Percentiles rank a stretch among this genome's conserved stretches.
Evolutionary conservation across 1,284 basidiomycete genomes (phyloP).

Genomic region (Malassezia japonica): DNA sequence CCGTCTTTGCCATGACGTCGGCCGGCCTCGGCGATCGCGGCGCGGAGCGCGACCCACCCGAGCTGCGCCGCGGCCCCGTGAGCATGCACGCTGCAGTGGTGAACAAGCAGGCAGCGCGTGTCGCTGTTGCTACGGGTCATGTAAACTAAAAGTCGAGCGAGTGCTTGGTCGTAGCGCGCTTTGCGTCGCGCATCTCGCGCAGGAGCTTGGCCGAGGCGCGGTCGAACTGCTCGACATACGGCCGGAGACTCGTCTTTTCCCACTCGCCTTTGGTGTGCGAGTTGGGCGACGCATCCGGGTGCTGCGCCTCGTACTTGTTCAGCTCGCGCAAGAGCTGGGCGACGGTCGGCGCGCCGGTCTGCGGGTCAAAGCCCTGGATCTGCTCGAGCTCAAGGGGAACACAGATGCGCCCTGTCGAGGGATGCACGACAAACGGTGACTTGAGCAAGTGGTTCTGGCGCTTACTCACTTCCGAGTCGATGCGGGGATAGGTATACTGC

Average conservation of each 20-base stretch:
- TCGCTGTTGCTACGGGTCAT: not conserved
- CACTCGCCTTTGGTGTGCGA: slow-evolving; percentile 50
- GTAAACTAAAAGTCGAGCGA: slow-evolving; percentile 1
- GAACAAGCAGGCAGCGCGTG: slow-evolving; percentile 10
- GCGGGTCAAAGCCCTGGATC: slow-evolving; percentile 79
- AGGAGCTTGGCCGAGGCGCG: slow-evolving; percentile 56
- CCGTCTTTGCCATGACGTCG: slow-evolving; percentile 9
- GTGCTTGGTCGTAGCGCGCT: slow-evolving; percentile 10
- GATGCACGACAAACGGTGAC: slow-evolving; percentile 92
- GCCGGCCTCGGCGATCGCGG: slow-evolving; percentile 5
- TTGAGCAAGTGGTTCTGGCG: slow-evolving; percentile 96
- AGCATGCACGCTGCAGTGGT: slow-evolving; percentile 11
- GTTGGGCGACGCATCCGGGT: slow-evolving; percentile 31
- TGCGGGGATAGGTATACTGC: slow-evolving; percentile 89
- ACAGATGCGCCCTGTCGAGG: slow-evolving; percentile 88
- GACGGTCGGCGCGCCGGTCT: slow-evolving; percentile 68
- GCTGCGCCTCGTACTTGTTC: slow-evolving; percentile 52
- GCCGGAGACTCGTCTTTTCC: slow-evolving; percentile 59
- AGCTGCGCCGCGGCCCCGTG: slow-evolving; percentile 7
- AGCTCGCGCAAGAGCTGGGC: slow-evolving; percentile 71
- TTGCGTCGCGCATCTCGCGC: slow-evolving; percentile 32
- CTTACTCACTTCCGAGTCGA: slow-evolving; percentile 94
- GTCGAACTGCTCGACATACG: slow-evolving; percentile 83
- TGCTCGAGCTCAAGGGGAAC: slow-evolving; percentile 73
- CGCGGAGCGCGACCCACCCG: not conserved